Evolutionary conservation across 768 basidiomycete genomes (phyloP), one percentile per base, ranked within the genome.

Genomic region (Clitopilus passeckerianus): DNA sequence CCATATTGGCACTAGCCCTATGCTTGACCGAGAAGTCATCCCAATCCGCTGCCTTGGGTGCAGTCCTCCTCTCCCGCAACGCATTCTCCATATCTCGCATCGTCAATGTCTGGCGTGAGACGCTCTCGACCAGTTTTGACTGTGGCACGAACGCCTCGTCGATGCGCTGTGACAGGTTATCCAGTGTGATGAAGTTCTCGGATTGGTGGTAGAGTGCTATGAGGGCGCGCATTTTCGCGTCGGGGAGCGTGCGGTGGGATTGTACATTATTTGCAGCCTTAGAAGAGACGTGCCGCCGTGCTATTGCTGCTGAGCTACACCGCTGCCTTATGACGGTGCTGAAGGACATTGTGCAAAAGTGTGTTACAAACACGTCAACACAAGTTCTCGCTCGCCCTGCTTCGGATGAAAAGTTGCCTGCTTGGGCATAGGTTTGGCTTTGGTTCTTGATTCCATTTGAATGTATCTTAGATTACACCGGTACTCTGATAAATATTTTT

Each of bases 191-290:
- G 75, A 89, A 91, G 1, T 76, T 74, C 59, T 83, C 83, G 54
- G 86, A 74, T 73, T 90, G 84, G 75, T 93, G 90, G 75, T 92
- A 93, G 57, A 93, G 81, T 9, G 84, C 79, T 62, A 91, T 80
- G 62, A 92, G 85, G 2, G 89, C 86, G 60, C 88, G 87, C 76
- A 91, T 77, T 73, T 82, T 83, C 20, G 80, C 75, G 2, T 78
- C 77, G 1, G 86, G 77, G 4, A 87, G 78, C n/a, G 72, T 65
- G 55, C 65, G 64, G 54, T 68, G 67, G 24, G 72, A 66, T 50
- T 64, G 65, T 18, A 66, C 46, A 12, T 5, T 41, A 34, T 67
- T 67, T 41, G 66, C 57, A 35, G 65, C 59, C 27, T 58, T 61
- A 35, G 68, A 60, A 20, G 70, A 67, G 15, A 59, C 63, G 64